phyloP scores from a whole-genome alignment of 805 yeast genomes.

The Pichia gijzeniarum region DNA sequence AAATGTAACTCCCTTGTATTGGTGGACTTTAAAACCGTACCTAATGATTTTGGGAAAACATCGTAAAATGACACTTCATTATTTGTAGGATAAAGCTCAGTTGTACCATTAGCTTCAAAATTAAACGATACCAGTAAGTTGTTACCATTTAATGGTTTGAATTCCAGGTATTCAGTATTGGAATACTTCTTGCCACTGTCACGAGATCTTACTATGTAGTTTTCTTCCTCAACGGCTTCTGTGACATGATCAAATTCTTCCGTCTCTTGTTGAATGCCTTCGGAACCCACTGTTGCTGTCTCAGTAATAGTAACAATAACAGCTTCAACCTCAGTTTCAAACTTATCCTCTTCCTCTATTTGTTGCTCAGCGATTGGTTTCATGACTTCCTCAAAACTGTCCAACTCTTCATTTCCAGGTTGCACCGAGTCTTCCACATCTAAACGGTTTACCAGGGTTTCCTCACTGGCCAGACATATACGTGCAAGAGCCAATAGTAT shows the following conservation, averaged over 20 bases:
- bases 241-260: background rate
- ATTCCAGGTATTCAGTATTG: conserved; percentile 53
- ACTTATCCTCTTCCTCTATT: no score
- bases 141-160: conserved; percentile 72
- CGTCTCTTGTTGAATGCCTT: no score
- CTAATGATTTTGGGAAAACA: conserved; percentile 74
- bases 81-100: conserved; percentile 19
- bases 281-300: no score
- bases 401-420: no score
- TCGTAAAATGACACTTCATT: conserved; percentile 41
- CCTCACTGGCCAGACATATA: no score
- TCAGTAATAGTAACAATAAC: no score
- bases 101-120: conserved; percentile 56
- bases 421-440: no score
- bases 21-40: conserved; percentile 64
- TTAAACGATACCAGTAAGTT: conserved; percentile 63
- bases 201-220: background rate
- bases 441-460: no score
- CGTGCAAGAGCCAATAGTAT: no score
- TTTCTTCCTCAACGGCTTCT: background rate
- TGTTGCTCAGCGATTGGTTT: no score
- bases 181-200: conserved; percentile 27
- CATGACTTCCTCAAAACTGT: no score
- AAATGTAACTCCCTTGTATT: conserved; percentile 71
- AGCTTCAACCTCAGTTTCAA: no score